A percentile compares a stretch with the other conserved stretches of the same genome.
phyloP scores from a whole-genome alignment of 2,329 filamentous ascomycete species.

The Aspergillus spinulosporus region DNA sequence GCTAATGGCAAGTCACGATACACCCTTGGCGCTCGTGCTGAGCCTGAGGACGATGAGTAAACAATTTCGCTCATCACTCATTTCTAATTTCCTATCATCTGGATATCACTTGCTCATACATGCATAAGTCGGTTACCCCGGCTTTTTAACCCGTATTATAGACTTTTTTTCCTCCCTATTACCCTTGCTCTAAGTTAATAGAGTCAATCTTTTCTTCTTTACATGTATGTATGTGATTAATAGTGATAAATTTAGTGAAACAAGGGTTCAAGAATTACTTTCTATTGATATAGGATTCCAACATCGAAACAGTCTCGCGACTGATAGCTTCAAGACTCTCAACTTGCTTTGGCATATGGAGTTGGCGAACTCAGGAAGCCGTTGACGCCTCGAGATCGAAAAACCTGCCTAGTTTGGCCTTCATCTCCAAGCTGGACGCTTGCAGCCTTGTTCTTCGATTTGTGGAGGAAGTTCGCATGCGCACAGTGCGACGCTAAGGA shows the following conservation, averaged over 20 bases:
- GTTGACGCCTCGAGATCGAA: too few relatives aligned
- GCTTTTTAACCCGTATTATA: slow-evolving; percentile 38
- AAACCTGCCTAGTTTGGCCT: neutral
- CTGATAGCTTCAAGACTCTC: too few relatives aligned
- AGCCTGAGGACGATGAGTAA: slow-evolving; percentile 49
- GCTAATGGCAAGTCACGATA: slow-evolving; percentile 48
- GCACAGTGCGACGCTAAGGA: slow-evolving; percentile 2
- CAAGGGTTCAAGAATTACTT: slow-evolving; percentile 33
- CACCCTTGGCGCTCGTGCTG: slow-evolving; percentile 44
- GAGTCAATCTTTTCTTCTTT: slow-evolving; percentile 39
- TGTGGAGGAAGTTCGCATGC: slow-evolving; percentile 6
- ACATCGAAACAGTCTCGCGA: neutral
- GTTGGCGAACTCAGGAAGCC: too few relatives aligned
- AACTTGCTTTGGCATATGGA: too few relatives aligned
- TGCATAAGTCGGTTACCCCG: slow-evolving; percentile 30
- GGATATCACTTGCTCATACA: slow-evolving; percentile 38
- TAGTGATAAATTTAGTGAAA: slow-evolving; percentile 42
- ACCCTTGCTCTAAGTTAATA: slow-evolving; percentile 33
- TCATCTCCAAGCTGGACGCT: slow-evolving; percentile 10
- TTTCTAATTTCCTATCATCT: slow-evolving; percentile 29
- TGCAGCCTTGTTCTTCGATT: neutral
- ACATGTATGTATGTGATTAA: slow-evolving; percentile 46
- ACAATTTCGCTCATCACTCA: slow-evolving; percentile 24
- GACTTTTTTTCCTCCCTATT: slow-evolving; percentile 38
- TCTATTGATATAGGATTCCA: neutral